Percentiles rank a stretch among this genome's conserved stretches.
phyloP scores from a whole-genome alignment of 805 yeast species.

The Saccharomycopsis microspora region DNA sequence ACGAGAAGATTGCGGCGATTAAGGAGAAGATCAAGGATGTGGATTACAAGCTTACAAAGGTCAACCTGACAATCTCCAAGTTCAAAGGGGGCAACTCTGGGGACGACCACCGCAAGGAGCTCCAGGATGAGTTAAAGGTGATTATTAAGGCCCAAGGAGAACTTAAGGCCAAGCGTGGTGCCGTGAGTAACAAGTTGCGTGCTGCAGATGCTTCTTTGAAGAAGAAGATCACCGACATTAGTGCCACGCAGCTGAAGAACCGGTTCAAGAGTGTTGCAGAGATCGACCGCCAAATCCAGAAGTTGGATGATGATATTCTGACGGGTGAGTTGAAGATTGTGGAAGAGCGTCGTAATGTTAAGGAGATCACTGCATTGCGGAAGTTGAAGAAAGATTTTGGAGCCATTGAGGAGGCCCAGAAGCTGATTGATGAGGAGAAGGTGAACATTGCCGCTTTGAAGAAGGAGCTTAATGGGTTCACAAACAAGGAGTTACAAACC shows the following conservation, averaged over 20 bases:
- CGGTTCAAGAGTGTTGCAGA: conserved; percentile 54
- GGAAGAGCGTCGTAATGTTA: conserved; percentile 76
- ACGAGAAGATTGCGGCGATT: conserved; percentile 42
- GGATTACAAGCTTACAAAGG: conserved; percentile 40
- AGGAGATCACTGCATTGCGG: conserved; percentile 77
- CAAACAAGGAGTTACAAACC: conserved; percentile 53
- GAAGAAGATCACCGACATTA: conserved; percentile 66
- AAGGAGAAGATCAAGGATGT: conserved; percentile 52
- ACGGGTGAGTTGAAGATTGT: conserved; percentile 76
- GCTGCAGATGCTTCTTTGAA: conserved; percentile 58
- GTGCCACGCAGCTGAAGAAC: conserved; percentile 57
- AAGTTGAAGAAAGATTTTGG: conserved; percentile 72
- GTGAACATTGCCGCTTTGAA: conserved; percentile 66
- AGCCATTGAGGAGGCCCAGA: conserved; percentile 62
- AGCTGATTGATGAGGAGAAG: conserved; percentile 69
- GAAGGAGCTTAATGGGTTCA: conserved; percentile 41
- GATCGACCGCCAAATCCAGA: conserved; percentile 51
- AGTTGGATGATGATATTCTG: conserved; percentile 64
- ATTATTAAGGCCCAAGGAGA: conserved; percentile 36
- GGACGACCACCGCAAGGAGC: conserved; percentile 42
- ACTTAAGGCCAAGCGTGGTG: conserved; percentile 33
- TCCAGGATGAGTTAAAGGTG: conserved; percentile 33
- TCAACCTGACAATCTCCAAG: conserved; percentile 43
- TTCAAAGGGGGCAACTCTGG: conserved; percentile 35
- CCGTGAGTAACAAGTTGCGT: conserved; percentile 55